phyloP scores from a whole-genome alignment of 306 rosid genomes.

The Sicyos baderoa region DNA sequence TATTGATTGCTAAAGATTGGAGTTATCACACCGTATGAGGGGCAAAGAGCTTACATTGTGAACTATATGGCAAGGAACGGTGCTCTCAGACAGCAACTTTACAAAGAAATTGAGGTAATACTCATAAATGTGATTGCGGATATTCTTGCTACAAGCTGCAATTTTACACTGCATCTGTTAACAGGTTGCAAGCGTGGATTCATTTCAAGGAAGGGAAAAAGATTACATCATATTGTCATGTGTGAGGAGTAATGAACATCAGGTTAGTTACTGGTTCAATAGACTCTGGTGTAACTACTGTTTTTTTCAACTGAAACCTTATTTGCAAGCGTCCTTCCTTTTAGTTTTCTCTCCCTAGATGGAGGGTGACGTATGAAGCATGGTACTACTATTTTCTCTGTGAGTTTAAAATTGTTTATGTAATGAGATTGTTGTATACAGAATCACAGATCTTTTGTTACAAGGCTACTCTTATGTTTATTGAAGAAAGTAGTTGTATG shows the following conservation, averaged over 20 bases:
- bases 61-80: conserved; percentile 98
- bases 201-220: conserved; percentile 99
- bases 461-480: not conserved
- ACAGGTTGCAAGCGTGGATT: conserved; percentile 99
- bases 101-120: conserved; percentile 92
- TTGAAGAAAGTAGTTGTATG: not conserved
- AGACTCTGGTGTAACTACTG: not conserved
- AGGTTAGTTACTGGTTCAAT: conserved; percentile 43
- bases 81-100: conserved; percentile 95
- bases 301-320: not conserved
- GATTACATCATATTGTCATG: conserved; percentile 94
- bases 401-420: not conserved
- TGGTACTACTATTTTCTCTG: not conserved
- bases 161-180: conserved; percentile 23
- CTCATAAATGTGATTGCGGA: not conserved
- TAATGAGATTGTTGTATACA: too few relatives aligned
- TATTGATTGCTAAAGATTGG: conserved; percentile 52
- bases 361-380: not conserved
- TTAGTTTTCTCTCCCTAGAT: not conserved
- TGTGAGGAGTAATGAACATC: conserved; percentile 98
- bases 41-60: conserved; percentile 96
- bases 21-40: conserved; percentile 97
- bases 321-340: not conserved
- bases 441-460: not conserved
- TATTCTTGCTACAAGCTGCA: not conserved